Evolutionary conservation across 2,329 filamentous ascomycete genomes (phyloP).

Genomic region (Lasiodiplodia hormozganensis): DNA sequence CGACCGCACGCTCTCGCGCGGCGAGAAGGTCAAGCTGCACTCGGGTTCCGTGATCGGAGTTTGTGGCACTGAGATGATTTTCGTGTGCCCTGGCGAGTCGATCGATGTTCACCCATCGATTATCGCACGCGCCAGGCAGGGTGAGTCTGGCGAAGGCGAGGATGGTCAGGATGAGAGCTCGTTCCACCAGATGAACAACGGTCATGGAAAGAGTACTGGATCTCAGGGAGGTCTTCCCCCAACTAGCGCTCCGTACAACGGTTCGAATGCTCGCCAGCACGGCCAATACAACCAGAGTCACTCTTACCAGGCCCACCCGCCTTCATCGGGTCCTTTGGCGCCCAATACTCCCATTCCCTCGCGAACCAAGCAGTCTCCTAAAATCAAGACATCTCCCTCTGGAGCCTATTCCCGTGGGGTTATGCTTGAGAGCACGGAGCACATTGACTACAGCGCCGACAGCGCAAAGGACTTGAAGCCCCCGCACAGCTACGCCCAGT

Average conservation of each 20-base stretch:
- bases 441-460: conserved; percentile 80
- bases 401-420: conserved; percentile 55
- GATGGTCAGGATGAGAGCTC: conserved; percentile 27
- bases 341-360: conserved; percentile 43
- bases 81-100: conserved; percentile 83
- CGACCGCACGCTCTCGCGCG: conserved; percentile 72
- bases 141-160: conserved; percentile 51
- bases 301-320: conserved; percentile 19
- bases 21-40: conserved; percentile 69
- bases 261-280: conserved; percentile 27
- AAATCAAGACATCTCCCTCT: conserved; percentile 55
- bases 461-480: conserved; percentile 91
- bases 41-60: conserved; percentile 94
- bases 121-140: conserved; percentile 55
- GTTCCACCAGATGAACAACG: conserved; percentile 24
- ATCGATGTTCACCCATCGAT: conserved; percentile 73
- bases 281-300: conserved; percentile 24
- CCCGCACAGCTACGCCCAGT: conserved; percentile 92
- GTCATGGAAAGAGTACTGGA: conserved; percentile 22
- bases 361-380: conserved; percentile 44
- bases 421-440: conserved; percentile 60
- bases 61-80: conserved; percentile 96
- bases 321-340: conserved; percentile 25
- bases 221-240: conserved; percentile 34
- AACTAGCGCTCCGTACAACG: conserved; percentile 34